Percentiles rank a stretch among this genome's conserved stretches.
phyloP scores from a whole-genome alignment of 2,329 filamentous ascomycete genomes.

The Scytalidium sp. region DNA sequence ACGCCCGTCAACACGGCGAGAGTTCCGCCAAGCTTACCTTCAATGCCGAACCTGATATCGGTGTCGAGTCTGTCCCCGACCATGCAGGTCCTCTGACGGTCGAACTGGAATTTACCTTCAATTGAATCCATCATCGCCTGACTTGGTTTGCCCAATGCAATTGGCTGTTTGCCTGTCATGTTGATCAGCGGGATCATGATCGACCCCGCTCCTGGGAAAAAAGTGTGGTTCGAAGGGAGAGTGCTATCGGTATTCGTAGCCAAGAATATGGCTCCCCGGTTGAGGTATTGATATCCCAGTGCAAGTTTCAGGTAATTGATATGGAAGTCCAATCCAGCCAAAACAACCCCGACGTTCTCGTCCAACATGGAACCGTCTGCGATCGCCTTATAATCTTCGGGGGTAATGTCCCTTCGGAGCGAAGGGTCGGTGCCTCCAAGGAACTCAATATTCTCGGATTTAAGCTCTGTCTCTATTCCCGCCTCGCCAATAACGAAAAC shows the following conservation, averaged over 20 bases:
- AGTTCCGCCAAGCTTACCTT: conserved; percentile 87
- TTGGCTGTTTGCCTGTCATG: conserved; percentile 66
- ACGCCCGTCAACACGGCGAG: conserved; percentile 90
- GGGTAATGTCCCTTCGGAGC: conserved; percentile 73
- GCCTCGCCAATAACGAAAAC: conserved; percentile 91
- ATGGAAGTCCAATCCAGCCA: conserved; percentile 90
- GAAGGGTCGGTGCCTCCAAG: conserved; percentile 83
- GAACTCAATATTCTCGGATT: conserved; percentile 72
- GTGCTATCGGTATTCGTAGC: conserved; percentile 94
- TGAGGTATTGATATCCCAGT: conserved; percentile 81
- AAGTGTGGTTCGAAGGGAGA: conserved; percentile 72
- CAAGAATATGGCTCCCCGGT: conserved; percentile 77
- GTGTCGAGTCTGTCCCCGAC: conserved; percentile 91
- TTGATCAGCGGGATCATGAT: conserved; percentile 75
- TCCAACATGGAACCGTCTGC: conserved; percentile 76
- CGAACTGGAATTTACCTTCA: conserved; percentile 90
- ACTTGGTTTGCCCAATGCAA: conserved; percentile 88
- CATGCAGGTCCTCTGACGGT: conserved; percentile 87
- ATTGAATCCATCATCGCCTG: conserved; percentile 99
- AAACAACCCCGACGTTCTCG: conserved; percentile 83
- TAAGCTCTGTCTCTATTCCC: conserved; percentile 87
- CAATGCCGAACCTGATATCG: conserved; percentile 92
- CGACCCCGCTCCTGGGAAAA: conserved; percentile 91
- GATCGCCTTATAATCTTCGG: conserved; percentile 76
- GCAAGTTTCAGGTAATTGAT: conserved; percentile 92